Percentiles rank a stretch among this genome's conserved stretches.
phyloP scores from a whole-genome alignment of 2,329 filamentous ascomycete genomes.

The Mycosphaerelloides madeirae region DNA sequence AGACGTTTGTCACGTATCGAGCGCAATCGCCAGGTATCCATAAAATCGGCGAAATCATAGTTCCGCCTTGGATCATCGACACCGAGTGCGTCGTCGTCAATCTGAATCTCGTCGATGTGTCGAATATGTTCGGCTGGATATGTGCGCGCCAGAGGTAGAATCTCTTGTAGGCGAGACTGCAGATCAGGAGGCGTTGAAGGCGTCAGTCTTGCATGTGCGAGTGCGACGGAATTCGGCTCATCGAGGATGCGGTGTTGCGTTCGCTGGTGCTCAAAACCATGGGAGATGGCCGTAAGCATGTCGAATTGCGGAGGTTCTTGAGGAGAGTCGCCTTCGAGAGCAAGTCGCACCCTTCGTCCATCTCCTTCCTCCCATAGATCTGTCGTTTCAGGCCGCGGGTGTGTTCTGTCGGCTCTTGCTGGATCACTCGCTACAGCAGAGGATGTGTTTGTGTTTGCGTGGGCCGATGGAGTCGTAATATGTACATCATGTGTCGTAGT shows the following conservation, averaged over 20 bases:
- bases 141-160: background rate
- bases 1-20: conserved; percentile 17
- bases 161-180: background rate
- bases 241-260: background rate
- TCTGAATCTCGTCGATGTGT: conserved; percentile 8
- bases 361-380: conserved; percentile 23
- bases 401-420: conserved; percentile 6
- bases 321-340: conserved; percentile 15
- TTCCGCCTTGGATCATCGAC: conserved; percentile 26
- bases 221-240: background rate
- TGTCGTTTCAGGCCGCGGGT: conserved; percentile 16
- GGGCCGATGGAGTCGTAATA: background rate
- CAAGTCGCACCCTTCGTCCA: conserved; percentile 21
- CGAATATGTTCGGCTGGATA: background rate
- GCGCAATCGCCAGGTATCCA: conserved; percentile 28
- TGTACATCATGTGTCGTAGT: background rate
- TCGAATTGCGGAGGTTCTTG: conserved; percentile 13
- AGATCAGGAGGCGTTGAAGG: background rate
- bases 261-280: background rate
- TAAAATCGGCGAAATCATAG: conserved; percentile 30
- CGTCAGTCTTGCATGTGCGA: background rate
- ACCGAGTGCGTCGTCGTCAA: conserved; percentile 23
- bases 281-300: background rate
- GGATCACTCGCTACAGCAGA: background rate
- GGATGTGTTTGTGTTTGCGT: background rate